These are phyloP conservation scores for Aureoboletus auriporus DNA, from an alignment of 768 basidiomycete species.

Conservation along the genomic window DNA sequence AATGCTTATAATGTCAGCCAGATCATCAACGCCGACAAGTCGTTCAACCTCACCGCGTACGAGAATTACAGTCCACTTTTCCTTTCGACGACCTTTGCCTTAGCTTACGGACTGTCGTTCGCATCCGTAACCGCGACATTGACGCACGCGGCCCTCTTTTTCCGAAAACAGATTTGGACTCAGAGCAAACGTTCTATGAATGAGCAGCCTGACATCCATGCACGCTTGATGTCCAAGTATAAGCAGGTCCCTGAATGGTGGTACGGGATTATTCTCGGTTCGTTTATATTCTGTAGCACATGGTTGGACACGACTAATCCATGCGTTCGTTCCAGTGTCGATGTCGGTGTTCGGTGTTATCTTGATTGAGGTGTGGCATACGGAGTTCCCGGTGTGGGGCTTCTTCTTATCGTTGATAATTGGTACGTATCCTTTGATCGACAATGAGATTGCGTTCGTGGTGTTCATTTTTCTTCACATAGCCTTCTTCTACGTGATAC, in stretches of 20 bases:
- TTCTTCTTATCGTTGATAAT: slow-evolving; percentile 33
- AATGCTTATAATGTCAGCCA: slow-evolving; percentile 50
- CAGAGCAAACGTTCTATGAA: slow-evolving; percentile 67
- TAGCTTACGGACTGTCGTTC: slow-evolving; percentile 81
- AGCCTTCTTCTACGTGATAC: slow-evolving; percentile 64
- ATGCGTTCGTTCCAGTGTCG: slow-evolving; percentile 23
- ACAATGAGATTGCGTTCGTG: not conserved
- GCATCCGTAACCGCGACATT: slow-evolving; percentile 75
- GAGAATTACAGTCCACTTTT: slow-evolving; percentile 57
- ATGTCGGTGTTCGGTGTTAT: slow-evolving; percentile 59
- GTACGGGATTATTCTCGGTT: slow-evolving; percentile 37
- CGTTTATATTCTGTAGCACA: not conserved
- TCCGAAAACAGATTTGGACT: slow-evolving; percentile 73
- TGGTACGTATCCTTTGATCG: slow-evolving; percentile 17
- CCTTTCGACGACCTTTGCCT: slow-evolving; percentile 67
- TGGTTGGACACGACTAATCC: not conserved
- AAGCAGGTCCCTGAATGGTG: slow-evolving; percentile 60
- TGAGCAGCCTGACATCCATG: slow-evolving; percentile 77
- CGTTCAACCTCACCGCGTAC: slow-evolving; percentile 56
- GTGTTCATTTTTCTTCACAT: not conserved
- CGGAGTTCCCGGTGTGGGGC: slow-evolving; percentile 42
- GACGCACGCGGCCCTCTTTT: slow-evolving; percentile 69
- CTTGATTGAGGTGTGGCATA: slow-evolving; percentile 58
- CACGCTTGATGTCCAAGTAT: slow-evolving; percentile 54
- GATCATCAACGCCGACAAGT: slow-evolving; percentile 51